phyloP scores from a whole-genome alignment of 768 basidiomycete species.

The Solioccasus polychromus region DNA sequence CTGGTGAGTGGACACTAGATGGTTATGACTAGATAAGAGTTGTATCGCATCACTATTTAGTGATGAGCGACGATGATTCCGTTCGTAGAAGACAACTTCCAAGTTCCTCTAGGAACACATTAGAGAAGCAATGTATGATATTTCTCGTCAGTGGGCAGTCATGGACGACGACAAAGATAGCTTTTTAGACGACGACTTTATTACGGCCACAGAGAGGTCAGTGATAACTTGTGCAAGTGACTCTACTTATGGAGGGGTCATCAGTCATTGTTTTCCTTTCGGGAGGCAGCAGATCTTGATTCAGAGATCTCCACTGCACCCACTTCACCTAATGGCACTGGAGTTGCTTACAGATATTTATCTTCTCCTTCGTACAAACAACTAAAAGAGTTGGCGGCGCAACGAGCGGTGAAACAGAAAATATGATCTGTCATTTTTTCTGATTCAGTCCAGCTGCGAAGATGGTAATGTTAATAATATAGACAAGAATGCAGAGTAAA shows the following conservation, averaged over 20 bases:
- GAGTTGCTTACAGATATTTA: conserved; percentile 16
- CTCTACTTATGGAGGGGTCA: conserved; percentile 8
- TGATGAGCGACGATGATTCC: conserved; percentile 2
- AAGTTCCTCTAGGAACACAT: conserved; percentile 1
- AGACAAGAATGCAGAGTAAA: conserved; percentile 20
- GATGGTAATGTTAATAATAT: conserved; percentile 19
- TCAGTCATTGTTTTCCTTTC: conserved; percentile 2
- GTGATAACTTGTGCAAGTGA: neutral
- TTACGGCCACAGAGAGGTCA: conserved; percentile 8
- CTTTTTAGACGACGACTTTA: conserved; percentile 3
- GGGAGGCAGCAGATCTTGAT: conserved; percentile 4
- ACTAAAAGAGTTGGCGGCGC: conserved; percentile 10
- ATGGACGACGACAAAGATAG: conserved; percentile 8
- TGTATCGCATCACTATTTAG: neutral
- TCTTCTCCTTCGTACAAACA: conserved; percentile 22
- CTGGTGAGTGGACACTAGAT: neutral
- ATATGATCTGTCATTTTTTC: conserved; percentile 11
- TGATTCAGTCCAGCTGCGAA: conserved; percentile 19
- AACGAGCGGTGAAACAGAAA: conserved; percentile 10
- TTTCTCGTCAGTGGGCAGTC: conserved; percentile 17
- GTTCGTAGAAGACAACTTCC: neutral
- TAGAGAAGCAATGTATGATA: conserved; percentile 5
- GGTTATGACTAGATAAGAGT: neutral
- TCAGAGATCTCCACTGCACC: neutral
- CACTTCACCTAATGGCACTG: conserved; percentile 1